Percentiles rank a stretch among this genome's conserved stretches.
phyloP scores from a whole-genome alignment of 2,329 filamentous ascomycete species.

The Hirsutella minnesotensis region DNA sequence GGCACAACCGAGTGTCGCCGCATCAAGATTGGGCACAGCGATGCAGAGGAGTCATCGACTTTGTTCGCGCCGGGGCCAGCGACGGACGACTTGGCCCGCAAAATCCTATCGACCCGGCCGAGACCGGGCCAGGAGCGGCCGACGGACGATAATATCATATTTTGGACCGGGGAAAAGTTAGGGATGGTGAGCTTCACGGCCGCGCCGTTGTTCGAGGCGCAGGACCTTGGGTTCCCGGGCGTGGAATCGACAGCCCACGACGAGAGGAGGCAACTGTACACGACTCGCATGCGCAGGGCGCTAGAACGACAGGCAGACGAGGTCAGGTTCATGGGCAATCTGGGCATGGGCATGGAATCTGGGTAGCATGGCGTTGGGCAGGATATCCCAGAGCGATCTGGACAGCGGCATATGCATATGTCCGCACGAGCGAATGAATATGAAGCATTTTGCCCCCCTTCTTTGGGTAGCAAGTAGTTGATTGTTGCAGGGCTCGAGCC shows the following conservation, averaged over 20 bases:
- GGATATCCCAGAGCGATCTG: background rate
- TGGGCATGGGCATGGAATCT: conserved; percentile 25
- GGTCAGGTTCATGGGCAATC: conserved; percentile 57
- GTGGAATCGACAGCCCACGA: conserved; percentile 33
- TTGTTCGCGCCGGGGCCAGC: conserved; percentile 40
- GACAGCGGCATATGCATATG: no score
- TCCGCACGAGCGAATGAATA: no score
- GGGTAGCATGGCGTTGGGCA: background rate
- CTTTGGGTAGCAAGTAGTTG: no score
- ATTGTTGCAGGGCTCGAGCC: no score
- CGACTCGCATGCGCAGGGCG: conserved; percentile 60
- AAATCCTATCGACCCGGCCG: conserved; percentile 54
- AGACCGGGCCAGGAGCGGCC: conserved; percentile 15
- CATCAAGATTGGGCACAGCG: conserved; percentile 43
- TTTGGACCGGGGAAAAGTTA: conserved; percentile 82
- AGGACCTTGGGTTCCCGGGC: conserved; percentile 38
- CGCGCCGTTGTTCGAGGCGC: conserved; percentile 32
- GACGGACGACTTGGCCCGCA: conserved; percentile 65
- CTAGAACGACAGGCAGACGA: conserved; percentile 71
- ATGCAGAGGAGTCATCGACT: conserved; percentile 30
- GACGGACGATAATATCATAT: conserved; percentile 57
- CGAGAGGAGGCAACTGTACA: conserved; percentile 47
- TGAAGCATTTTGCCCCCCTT: no score
- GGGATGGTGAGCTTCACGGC: conserved; percentile 58
- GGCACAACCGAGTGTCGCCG: conserved; percentile 50